Evolutionary conservation across 2,329 filamentous ascomycete species (phyloP).

Genomic region (Raffaelea ambrosiae): DNA sequence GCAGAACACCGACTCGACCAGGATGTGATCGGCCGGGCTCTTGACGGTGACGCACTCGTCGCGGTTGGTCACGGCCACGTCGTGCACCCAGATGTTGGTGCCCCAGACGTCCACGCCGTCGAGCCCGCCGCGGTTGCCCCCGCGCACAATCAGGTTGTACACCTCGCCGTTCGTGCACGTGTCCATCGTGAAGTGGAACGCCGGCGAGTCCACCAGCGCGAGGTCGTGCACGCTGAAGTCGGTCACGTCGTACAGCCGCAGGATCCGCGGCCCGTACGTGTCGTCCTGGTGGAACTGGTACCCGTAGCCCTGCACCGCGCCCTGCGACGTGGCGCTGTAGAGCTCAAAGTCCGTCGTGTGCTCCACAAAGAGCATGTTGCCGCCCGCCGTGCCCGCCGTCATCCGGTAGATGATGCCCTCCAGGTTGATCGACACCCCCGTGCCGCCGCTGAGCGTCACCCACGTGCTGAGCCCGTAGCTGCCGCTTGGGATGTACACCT

Average conservation of each 20-base stretch:
- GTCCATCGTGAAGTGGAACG: conserved; percentile 12
- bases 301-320: conserved; percentile 38
- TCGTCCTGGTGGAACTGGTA: conserved; percentile 30
- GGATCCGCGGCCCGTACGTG: conserved; percentile 30
- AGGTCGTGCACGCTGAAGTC: conserved; percentile 40
- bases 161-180: conserved; percentile 37
- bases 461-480: conserved; percentile 11
- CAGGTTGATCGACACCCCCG: conserved; percentile 23
- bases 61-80: conserved; percentile 52
- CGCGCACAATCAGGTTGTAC: conserved; percentile 43
- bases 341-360: conserved; percentile 33
- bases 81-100: conserved; percentile 47
- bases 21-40: conserved; percentile 40
- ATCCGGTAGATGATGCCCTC: conserved; percentile 23
- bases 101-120: conserved; percentile 48
- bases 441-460: conserved; percentile 7
- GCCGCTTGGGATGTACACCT: conserved; percentile 10
- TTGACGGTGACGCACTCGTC: conserved; percentile 38
- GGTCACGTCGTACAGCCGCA: conserved; percentile 30
- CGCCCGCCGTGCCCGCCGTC: conserved; percentile 7
- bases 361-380: conserved; percentile 12
- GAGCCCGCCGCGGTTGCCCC: conserved; percentile 37
- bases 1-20: conserved; percentile 51
- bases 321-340: conserved; percentile 29
- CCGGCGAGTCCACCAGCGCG: conserved; percentile 28